Evolutionary conservation across 768 basidiomycete species (phyloP), one percentile per base, ranked within the genome.

Genomic region (Leccinum variicolor): DNA sequence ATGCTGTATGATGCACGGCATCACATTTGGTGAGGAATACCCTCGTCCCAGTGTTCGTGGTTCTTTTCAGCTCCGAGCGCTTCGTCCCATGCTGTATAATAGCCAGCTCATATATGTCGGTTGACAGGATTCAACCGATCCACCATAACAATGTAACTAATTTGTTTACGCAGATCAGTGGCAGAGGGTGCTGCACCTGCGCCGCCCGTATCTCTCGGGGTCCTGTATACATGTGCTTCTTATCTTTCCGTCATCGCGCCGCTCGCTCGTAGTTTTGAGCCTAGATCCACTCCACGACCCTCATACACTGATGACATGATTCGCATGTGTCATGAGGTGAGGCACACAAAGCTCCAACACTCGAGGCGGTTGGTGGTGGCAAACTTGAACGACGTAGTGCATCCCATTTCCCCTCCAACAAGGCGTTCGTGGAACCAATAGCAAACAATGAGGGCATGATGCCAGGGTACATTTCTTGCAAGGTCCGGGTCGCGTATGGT

Each of bases 191-290:
- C 55, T 11, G 50, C 41, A 33, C n/a, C 21, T 29, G 15, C 7
- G 33, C 41, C 48, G 53, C 59, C 48, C 62, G 53, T 36, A 17
- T 39, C n/a, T 65, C 41, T 39, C 19, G 66, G 66, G 65, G 63
- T 65, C 63, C 56, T 26, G 39, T 49, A 39, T 36, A 19, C 66
- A 58, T 57, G 63, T 56, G 53, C 47, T 28, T 33, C 54, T 65
- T 68, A 62, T 66, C 63, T 49, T 26, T 52, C 23, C 46, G 45
- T 43, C 49, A 34, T 50, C 31, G 23, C 23, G 45, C 41, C 34
- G 34, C 29, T 52, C 8, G 15, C 6, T 47, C 54, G 33, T 68
- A 67, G 56, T 39, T 53, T 33, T 14, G 31, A 52, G 54, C 13
- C 61, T 39, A 60, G 64, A 45, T 59, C 29, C 28, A 53, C 17